Base-by-base conservation (phyloP, 371 early-diverging fungal species). In the Mortierella sp. region DNA sequence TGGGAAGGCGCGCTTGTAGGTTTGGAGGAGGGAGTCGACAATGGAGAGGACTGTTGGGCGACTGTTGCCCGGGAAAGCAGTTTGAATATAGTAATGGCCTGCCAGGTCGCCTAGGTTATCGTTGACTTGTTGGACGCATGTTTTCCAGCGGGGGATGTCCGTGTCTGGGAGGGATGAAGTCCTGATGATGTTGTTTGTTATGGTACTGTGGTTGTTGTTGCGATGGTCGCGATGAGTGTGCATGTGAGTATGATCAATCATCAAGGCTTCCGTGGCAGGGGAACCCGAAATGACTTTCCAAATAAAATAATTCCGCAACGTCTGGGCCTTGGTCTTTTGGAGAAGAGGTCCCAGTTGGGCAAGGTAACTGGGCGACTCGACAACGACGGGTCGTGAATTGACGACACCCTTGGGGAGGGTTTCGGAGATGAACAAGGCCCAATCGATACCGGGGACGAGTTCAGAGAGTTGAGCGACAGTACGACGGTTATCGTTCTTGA, bases 1-100 rank as follows among this genome's bases (percentile, higher is more conserved):
- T 10, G 68, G 68, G 24, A 65, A 65, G 68, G 68, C 21, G 6
- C 34, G 16, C 19, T 16, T 24, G 28, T 92, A 80, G 7, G 90
- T 68, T 19, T 80, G 73, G 28, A 84, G 50, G 78, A 93, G 88
- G n/a, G 88, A 71, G 0, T 78, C 72, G 11, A 93, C 81, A 45
- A 91, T 86, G 10, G 71, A 50, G 9, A 86, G 76, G 16, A 82
- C 76, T 7, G 78, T 78, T 10, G 88, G 76, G 42, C 87, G 81
- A 14, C 89, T 83, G 52, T 73, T 45, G 34, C 85, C 88, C 42
- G 68, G 34, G 42, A 91, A 91, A 3, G 84, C 68, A 28, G 75
- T 72, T 76, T 91, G 76, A 21, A 90, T 88, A 84, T 82, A 93
- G 75, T 90, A 93, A 31, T 93, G 90, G 2, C 92, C 93, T 2